phyloP scores from a whole-genome alignment of 306 rosid genomes.

The Rubus idaeus region DNA sequence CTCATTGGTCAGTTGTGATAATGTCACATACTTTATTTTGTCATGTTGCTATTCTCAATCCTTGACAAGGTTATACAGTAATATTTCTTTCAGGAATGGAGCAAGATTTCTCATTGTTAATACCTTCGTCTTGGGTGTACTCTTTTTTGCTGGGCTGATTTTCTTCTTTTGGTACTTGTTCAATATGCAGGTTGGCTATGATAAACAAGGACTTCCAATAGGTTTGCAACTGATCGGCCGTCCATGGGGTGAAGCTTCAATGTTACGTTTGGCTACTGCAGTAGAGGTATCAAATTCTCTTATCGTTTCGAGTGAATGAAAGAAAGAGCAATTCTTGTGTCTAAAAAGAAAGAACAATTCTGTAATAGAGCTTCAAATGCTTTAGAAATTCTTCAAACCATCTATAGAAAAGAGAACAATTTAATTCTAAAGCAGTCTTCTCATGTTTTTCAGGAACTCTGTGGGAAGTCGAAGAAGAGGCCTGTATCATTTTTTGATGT shows the following conservation, averaged over 20 bases:
- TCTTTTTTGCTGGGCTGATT: background rate
- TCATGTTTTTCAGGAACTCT: slow-evolving; percentile 53
- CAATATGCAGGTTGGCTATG: slow-evolving; percentile 42
- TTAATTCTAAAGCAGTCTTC: slow-evolving; percentile 7
- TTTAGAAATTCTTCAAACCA: background rate
- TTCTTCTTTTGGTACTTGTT: background rate
- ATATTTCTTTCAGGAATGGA: no score
- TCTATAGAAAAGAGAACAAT: background rate
- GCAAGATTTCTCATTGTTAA: background rate
- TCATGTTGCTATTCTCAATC: background rate
- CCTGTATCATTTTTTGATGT: slow-evolving; percentile 66
- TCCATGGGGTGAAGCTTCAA: slow-evolving; percentile 93
- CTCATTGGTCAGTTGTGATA: background rate
- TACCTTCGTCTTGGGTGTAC: background rate
- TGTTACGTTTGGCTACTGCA: slow-evolving; percentile 79
- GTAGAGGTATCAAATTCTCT: slow-evolving; percentile 57
- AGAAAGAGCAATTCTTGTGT: background rate
- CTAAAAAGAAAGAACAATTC: background rate
- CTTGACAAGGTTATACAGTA: background rate
- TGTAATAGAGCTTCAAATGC: background rate
- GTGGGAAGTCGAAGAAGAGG: slow-evolving; percentile 49
- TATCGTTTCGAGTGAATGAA: background rate
- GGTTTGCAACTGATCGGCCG: slow-evolving; percentile 91
- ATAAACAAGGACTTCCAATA: slow-evolving; percentile 82
- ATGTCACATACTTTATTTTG: background rate